These are phyloP conservation scores for Boletus vermiculosoides DNA, from an alignment of 768 basidiomycete species.

Conservation along the genomic window DNA sequence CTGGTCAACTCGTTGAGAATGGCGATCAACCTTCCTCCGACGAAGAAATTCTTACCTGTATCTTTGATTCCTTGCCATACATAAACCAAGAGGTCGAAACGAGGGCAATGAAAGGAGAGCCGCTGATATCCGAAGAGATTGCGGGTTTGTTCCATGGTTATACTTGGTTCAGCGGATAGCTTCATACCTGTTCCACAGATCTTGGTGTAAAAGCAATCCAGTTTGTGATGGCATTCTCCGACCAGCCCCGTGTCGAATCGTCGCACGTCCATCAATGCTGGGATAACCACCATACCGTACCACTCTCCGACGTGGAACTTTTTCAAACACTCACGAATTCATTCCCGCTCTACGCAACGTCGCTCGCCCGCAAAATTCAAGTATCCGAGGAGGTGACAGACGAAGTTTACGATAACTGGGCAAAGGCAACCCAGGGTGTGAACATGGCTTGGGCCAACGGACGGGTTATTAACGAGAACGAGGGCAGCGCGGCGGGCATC, in stretches of 20 bases:
- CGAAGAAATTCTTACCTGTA: constrained; percentile 25
- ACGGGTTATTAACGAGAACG: constrained; percentile 51
- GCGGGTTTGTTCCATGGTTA: constrained; percentile 38
- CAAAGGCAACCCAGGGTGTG: constrained; percentile 48
- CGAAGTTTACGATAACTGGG: constrained; percentile 59
- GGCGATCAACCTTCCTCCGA: constrained; percentile 11
- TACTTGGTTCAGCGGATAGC: not conserved
- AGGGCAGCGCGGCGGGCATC: constrained; percentile 52
- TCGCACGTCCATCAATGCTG: constrained; percentile 18
- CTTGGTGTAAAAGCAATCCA: constrained; percentile 76
- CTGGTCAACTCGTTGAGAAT: not conserved
- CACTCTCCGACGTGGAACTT: constrained; percentile 15
- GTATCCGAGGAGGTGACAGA: constrained; percentile 47
- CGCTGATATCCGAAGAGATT: constrained; percentile 55
- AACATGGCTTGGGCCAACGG: constrained; percentile 85
- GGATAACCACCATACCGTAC: constrained; percentile 9
- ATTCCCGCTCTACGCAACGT: constrained; percentile 82
- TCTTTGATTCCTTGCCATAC: constrained; percentile 33
- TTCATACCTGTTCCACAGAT: constrained; percentile 32
- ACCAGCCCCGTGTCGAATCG: constrained; percentile 44
- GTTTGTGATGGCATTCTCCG: constrained; percentile 61
- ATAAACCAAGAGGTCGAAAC: constrained; percentile 30
- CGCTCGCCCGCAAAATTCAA: constrained; percentile 67
- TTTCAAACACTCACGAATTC: constrained; percentile 77
- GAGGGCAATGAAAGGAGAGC: constrained; percentile 40